Base-by-base conservation (phyloP, 129 eudicot species). In the Flaveria trinervia region DNA sequence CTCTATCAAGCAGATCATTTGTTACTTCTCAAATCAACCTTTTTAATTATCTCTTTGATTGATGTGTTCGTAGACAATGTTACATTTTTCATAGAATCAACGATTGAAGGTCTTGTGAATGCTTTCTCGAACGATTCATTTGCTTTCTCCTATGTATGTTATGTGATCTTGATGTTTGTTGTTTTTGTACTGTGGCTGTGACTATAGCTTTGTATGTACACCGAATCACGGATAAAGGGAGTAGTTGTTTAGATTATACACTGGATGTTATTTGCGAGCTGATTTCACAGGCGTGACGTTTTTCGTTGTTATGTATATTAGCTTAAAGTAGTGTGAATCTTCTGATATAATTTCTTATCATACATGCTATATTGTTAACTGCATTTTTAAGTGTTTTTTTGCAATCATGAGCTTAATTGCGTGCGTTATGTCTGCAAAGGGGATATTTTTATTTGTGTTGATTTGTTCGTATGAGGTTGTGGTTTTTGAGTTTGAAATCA, bases 91-190 rank as follows among this genome's bases (percentile, higher is more conserved):
- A 76, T 66, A 9, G 7, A 50, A 50, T 50, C 65, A 50, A 30
- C 55, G 33, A 7, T 65, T 33, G 48, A 3, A 62, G 48, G 41
- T 0, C 4, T 36, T 36, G 7, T 5, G 41, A 36, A 36, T 1
- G 41, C 5, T 36, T 36, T 0, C 41, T 36, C 62, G 1, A 26
- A 3, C 7, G 72, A 13, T 65, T 51, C 41, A 3, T 13, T 12
- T 1, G 5, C 18, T 65, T 71, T 49, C 12, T 49, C 4, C 41
- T 13, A 12, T 30, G 20, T 48, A 76, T 23, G 30, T 50, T 13
- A 50, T 33, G 13, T 65, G 73, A 76, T 65, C 72, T 49, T 74
- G 13, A 16, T n/a, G 20, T 61, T 33, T 13, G 43, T 15, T 48
- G 2, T 12, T 45, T 4, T 68, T 22, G 9, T 2, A 39, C 18